A percentile compares a stretch with the other conserved stretches of the same genome.
Evolutionary conservation across 1,139 yeast genomes (phyloP).

Genomic region (Kurtzmaniella quercitrusa): DNA sequence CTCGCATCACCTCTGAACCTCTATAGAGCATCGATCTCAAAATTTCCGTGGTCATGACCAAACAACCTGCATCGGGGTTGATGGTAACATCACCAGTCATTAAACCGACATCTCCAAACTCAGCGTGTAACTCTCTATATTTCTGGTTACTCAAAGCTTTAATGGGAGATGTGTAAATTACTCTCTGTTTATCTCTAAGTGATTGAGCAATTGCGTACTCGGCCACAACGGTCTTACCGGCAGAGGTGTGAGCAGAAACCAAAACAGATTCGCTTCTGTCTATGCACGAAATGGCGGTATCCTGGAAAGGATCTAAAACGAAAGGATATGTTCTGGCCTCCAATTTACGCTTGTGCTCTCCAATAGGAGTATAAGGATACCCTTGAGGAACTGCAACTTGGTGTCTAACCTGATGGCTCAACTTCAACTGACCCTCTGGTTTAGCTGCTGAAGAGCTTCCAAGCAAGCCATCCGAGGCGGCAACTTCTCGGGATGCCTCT

Average conservation of each 20-base stretch:
- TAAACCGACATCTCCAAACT: conserved; percentile 93
- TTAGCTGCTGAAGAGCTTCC: conserved; percentile 28
- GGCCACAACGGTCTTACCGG: conserved; percentile 98
- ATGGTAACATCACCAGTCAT: conserved; percentile 98
- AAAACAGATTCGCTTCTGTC: conserved; percentile 94
- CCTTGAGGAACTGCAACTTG: conserved; percentile 96
- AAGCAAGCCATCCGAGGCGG: conserved; percentile 69
- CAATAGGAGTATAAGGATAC: conserved; percentile 81
- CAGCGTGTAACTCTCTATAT: conserved; percentile 86
- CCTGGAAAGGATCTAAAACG: conserved; percentile 91
- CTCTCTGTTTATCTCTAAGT: conserved; percentile 83
- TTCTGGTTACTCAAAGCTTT: conserved; percentile 96
- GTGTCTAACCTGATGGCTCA: conserved; percentile 92
- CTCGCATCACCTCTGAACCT: conserved; percentile 94
- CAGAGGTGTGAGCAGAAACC: conserved; percentile 97
- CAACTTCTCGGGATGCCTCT: conserved; percentile 86
- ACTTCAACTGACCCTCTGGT: conserved; percentile 56
- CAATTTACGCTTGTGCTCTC: conserved; percentile 68
- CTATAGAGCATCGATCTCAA: conserved; percentile 87
- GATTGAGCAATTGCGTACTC: conserved; percentile 98
- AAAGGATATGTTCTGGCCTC: conserved; percentile 92
- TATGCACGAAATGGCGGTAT: conserved; percentile 89
- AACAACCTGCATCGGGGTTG: conserved; percentile 93
- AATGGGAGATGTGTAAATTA: conserved; percentile 95
- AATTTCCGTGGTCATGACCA: conserved; percentile 98